phyloP scores from a whole-genome alignment of 2,329 filamentous ascomycete species.

The Talaromyces sp. region DNA sequence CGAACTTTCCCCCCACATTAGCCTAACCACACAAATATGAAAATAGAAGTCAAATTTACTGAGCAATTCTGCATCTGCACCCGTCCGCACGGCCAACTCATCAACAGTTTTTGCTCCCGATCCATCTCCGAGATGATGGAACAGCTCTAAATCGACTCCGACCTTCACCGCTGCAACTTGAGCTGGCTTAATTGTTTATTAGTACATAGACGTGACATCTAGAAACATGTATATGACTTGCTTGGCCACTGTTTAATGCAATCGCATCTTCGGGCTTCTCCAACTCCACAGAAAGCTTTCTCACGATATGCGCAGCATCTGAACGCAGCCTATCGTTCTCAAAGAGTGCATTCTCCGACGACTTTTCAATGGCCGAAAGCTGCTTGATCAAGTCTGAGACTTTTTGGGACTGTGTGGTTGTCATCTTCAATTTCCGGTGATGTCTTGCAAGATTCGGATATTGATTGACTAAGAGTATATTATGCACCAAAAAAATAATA shows the following conservation, averaged over 20 bases:
- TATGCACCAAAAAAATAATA: not conserved
- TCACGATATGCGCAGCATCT: constrained; percentile 2
- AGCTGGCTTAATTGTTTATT: not conserved
- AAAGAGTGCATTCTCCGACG: not conserved
- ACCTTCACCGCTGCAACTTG: constrained; percentile 3
- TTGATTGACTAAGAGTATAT: not conserved
- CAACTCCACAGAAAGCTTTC: constrained; percentile 4
- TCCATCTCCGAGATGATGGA: constrained; percentile 4
- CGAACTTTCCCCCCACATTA: not conserved
- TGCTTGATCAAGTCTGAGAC: constrained; percentile 7
- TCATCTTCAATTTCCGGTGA: not conserved
- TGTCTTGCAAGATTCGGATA: not conserved
- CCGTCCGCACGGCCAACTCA: not conserved
- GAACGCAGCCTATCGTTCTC: constrained; percentile 9
- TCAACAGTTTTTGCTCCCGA: not conserved
- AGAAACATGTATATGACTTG: not conserved
- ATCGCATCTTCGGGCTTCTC: constrained; percentile 8
- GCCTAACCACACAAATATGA: not conserved
- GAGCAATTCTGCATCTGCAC: constrained; percentile 7
- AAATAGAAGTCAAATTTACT: not conserved
- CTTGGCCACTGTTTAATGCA: not conserved
- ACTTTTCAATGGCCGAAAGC: constrained; percentile 4
- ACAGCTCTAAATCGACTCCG: constrained; percentile 4
- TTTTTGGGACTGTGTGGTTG: constrained; percentile 2
- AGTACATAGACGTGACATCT: not conserved